A percentile compares a stretch with the other conserved stretches of the same genome.
These are phyloP conservation scores for Astragalus glycyphyllos DNA, from an alignment of 306 rosid genomes.

Conservation along the genomic window DNA sequence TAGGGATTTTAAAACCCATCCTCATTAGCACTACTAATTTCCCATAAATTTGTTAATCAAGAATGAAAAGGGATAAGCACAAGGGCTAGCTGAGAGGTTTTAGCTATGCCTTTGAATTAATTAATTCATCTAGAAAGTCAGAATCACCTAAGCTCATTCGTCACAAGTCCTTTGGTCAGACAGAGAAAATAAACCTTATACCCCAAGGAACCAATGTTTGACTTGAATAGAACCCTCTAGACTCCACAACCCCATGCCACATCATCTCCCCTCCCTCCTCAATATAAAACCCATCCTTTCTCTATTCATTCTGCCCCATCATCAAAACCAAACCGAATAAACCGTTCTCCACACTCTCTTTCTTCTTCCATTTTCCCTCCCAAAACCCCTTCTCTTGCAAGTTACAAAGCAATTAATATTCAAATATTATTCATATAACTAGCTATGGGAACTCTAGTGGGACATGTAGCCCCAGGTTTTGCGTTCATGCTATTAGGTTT, in stretches of 20 bases:
- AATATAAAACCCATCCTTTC: not conserved
- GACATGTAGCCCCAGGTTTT: slow-evolving; percentile 87
- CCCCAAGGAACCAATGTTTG: slow-evolving; percentile 33
- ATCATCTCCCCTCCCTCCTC: not conserved
- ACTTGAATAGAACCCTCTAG: slow-evolving; percentile 33
- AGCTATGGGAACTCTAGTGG: slow-evolving; percentile 69
- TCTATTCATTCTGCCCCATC: not conserved
- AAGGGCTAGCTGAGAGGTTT: not conserved
- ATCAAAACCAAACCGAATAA: no score
- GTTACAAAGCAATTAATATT: no score
- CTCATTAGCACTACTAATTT: no score
- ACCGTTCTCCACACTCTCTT: not conserved
- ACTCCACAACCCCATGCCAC: not conserved
- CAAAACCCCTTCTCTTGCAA: no score
- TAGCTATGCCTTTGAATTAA: not conserved
- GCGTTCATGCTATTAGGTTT: slow-evolving; percentile 74
- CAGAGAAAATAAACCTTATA: not conserved
- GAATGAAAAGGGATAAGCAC: not conserved
- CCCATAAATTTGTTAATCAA: no score
- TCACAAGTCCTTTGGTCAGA: slow-evolving; percentile 36
- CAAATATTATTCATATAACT: no score
- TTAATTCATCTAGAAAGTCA: slow-evolving; percentile 44
- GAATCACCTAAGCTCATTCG: slow-evolving; percentile 34
- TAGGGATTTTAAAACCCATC: no score
- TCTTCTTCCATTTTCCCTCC: slow-evolving; percentile 14